phyloP scores from a whole-genome alignment of 2,329 filamentous ascomycete genomes.

The Macroventuria anomochaeta region DNA sequence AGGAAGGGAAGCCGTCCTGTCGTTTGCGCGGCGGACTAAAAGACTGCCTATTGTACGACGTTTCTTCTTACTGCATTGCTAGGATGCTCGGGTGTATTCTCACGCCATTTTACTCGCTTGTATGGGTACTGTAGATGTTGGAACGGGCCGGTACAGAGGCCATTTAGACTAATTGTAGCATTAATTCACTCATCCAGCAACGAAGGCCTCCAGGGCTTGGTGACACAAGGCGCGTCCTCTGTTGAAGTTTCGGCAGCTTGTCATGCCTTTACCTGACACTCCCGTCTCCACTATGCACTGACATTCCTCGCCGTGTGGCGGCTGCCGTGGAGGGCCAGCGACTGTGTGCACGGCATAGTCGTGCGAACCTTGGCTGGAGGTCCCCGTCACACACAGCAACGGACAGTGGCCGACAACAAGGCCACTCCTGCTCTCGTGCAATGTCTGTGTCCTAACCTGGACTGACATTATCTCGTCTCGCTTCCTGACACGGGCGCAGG shows the following conservation, averaged over 20 bases:
- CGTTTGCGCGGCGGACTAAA: conserved; percentile 29
- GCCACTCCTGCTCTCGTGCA: conserved; percentile 12
- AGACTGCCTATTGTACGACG: conserved; percentile 40
- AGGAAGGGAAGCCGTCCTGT: conserved; percentile 28
- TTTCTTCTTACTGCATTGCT: conserved; percentile 38
- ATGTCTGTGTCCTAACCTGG: conserved; percentile 13
- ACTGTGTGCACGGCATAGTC: conserved; percentile 19
- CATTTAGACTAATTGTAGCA: conserved; percentile 18
- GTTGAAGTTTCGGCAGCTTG: conserved; percentile 4
- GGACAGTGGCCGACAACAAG: conserved; percentile 5
- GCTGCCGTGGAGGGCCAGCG: conserved; percentile 35
- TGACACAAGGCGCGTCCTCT: not conserved
- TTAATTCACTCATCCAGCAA: conserved; percentile 13
- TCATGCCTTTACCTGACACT: conserved; percentile 16
- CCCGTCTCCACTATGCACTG: conserved; percentile 13
- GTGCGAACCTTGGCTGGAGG: conserved; percentile 14
- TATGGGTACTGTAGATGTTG: conserved; percentile 19
- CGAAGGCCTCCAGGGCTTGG: not conserved
- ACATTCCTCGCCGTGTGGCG: conserved; percentile 20
- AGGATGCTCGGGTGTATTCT: conserved; percentile 20
- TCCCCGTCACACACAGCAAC: conserved; percentile 8
- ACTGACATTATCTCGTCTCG: conserved; percentile 23
- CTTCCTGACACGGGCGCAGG: conserved; percentile 21
- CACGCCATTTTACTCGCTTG: conserved; percentile 10
- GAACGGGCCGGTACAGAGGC: conserved; percentile 12